phyloP scores from a whole-genome alignment of 2,329 filamentous ascomycete species.

The Trichoderma semiorbis region DNA sequence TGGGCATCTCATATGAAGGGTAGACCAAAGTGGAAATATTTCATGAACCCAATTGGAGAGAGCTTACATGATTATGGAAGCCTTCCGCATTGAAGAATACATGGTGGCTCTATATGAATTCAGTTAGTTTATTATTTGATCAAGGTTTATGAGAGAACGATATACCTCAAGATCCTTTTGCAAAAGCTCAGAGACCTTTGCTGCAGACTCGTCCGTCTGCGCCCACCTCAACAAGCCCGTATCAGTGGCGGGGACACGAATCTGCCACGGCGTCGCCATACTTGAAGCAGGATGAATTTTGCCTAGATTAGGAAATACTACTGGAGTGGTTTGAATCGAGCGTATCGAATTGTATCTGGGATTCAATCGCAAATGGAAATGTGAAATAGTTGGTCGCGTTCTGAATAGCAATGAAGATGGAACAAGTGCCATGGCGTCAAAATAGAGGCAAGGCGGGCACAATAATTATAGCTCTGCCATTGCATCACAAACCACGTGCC shows the following conservation, averaged over 20 bases:
- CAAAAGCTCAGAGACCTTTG: constrained; percentile 62
- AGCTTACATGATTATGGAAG: constrained; percentile 74
- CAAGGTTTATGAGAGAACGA: neutral
- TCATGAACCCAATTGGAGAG: neutral
- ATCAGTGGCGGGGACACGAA: constrained; percentile 46
- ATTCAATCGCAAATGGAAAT: neutral
- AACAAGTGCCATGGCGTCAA: neutral
- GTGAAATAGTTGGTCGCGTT: neutral
- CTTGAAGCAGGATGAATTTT: neutral
- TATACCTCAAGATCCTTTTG: constrained; percentile 68
- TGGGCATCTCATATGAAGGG: neutral
- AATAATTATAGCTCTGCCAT: neutral
- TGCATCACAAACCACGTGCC: neutral
- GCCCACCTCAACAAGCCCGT: constrained; percentile 48
- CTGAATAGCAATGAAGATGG: neutral
- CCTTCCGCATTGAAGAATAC: constrained; percentile 74
- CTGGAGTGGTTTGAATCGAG: neutral
- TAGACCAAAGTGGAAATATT: neutral
- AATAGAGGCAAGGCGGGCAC: neutral
- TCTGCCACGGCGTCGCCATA: constrained; percentile 48
- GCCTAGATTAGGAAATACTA: neutral
- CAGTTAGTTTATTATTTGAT: neutral
- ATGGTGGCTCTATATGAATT: constrained; percentile 52
- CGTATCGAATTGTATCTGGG: neutral
- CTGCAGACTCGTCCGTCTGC: constrained; percentile 57